Percentiles rank a stretch among this genome's conserved stretches.
Conservation (phyloP, 2,329 filamentous ascomycete genomes). For the Aspergillus chevalieri region DNA sequence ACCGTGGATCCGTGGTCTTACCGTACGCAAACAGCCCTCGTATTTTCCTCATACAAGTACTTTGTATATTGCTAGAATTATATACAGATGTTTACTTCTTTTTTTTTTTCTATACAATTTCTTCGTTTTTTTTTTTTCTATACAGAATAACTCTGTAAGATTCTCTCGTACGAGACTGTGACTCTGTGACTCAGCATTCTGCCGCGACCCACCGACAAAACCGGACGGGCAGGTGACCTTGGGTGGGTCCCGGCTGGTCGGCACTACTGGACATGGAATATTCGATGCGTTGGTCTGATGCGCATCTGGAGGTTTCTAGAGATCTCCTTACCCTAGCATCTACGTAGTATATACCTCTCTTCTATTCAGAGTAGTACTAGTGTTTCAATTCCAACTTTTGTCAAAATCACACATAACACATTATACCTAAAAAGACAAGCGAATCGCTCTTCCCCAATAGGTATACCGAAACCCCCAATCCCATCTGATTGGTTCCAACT, state of each 20-base stretch:
- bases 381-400: too few species aligned
- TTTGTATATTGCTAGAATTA: too few species aligned
- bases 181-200: background rate
- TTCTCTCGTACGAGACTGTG: background rate
- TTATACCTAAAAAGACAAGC: too few species aligned
- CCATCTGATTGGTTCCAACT: background rate
- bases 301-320: background rate
- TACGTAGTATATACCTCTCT: too few species aligned
- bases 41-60: background rate
- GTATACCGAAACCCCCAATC: background rate
- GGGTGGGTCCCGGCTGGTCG: background rate
- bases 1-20: slow-evolving; percentile 4
- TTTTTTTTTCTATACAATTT: background rate
- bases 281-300: background rate
- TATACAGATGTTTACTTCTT: too few species aligned
- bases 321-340: too few species aligned
- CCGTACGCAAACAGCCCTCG: background rate
- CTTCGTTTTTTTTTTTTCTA: background rate
- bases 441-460: background rate
- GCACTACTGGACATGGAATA: background rate
- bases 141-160: background rate
- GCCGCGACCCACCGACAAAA: background rate
- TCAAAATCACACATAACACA: too few species aligned
- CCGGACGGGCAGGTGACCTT: background rate
- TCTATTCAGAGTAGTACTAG: too few species aligned